Evolutionary conservation across 768 basidiomycete species (phyloP).

Genomic region (Termitomyces sp.): DNA sequence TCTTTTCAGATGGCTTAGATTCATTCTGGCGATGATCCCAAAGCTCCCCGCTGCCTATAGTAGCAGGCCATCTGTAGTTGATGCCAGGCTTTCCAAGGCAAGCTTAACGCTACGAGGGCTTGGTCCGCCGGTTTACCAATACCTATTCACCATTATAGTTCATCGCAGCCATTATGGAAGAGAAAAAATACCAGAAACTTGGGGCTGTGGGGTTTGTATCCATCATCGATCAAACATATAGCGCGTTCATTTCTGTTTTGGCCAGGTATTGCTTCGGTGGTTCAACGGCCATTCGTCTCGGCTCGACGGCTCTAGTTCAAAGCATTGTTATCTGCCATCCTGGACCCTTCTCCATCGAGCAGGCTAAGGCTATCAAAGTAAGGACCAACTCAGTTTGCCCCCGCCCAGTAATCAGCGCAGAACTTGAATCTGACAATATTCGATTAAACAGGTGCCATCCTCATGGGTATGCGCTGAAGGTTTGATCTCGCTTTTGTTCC

Average conservation of each 20-base stretch:
- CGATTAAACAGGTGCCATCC: slow-evolving; percentile 14
- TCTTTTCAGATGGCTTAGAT: slow-evolving; percentile 22
- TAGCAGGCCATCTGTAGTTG: slow-evolving; percentile 26
- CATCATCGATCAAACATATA: neutral
- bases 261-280: slow-evolving; percentile 20
- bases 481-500: neutral
- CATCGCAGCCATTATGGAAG: slow-evolving; percentile 24
- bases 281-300: slow-evolving; percentile 12
- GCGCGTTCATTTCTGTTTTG: neutral
- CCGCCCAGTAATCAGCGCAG: neutral
- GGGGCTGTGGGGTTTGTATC: slow-evolving; percentile 31
- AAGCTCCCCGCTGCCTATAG: slow-evolving; percentile 24
- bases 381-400: neutral
- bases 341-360: slow-evolving; percentile 10
- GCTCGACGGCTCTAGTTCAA: slow-evolving; percentile 14
- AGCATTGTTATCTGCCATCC: slow-evolving; percentile 18
- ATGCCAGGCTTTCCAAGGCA: slow-evolving; percentile 19
- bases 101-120: neutral
- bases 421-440: neutral
- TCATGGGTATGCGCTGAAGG: slow-evolving; percentile 21
- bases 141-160: slow-evolving; percentile 19
- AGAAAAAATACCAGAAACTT: slow-evolving; percentile 34
- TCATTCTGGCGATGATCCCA: slow-evolving; percentile 21
- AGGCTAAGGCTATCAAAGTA: slow-evolving; percentile 17
- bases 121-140: neutral